These are phyloP conservation scores for Pichia cephalocereana DNA, from an alignment of 805 yeast genomes.

Conservation along the genomic window DNA sequence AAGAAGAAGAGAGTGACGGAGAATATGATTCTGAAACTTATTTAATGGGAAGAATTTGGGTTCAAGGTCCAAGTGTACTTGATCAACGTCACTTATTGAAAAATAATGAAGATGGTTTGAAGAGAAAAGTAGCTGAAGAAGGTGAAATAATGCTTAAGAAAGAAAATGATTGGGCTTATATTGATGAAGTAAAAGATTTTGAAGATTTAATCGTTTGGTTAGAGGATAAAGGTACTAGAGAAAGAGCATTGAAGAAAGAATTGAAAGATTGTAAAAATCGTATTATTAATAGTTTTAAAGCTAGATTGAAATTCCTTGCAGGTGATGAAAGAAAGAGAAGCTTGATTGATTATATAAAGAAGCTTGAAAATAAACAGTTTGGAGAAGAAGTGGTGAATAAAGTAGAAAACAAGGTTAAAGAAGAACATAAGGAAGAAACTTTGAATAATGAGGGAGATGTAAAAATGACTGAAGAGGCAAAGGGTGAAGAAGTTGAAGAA, in stretches of 20 bases:
- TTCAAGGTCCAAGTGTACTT: conserved; percentile 72
- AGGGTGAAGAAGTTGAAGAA: conserved; percentile 18
- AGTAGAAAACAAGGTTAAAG: conserved; percentile 26
- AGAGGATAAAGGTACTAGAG: conserved; percentile 68
- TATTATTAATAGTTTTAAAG: conserved; percentile 43
- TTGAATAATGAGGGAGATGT: conserved; percentile 27
- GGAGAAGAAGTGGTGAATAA: conserved; percentile 22
- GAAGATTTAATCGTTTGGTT: conserved; percentile 54
- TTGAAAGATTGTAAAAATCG: conserved; percentile 42
- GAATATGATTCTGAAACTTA: conserved; percentile 49
- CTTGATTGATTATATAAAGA: conserved; percentile 31
- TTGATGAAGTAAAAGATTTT: conserved; percentile 53
- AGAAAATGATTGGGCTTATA: conserved; percentile 58
- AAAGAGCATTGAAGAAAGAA: conserved; percentile 56
- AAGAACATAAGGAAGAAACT: conserved; percentile 6
- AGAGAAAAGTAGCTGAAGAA: conserved; percentile 58
- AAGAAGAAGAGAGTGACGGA: conserved; percentile 31
- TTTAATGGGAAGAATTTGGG: conserved; percentile 78
- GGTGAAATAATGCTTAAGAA: conserved; percentile 44
- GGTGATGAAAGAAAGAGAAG: conserved; percentile 33
- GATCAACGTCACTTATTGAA: conserved; percentile 36
- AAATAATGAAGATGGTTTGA: conserved; percentile 29
- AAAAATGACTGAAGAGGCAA: conserved; percentile 27
- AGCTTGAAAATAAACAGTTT: conserved; percentile 26
- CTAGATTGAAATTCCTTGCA: conserved; percentile 48